These are phyloP conservation scores for Rhypophila decipiens DNA, from an alignment of 495 filamentous ascomycete species.

Conservation along the genomic window DNA sequence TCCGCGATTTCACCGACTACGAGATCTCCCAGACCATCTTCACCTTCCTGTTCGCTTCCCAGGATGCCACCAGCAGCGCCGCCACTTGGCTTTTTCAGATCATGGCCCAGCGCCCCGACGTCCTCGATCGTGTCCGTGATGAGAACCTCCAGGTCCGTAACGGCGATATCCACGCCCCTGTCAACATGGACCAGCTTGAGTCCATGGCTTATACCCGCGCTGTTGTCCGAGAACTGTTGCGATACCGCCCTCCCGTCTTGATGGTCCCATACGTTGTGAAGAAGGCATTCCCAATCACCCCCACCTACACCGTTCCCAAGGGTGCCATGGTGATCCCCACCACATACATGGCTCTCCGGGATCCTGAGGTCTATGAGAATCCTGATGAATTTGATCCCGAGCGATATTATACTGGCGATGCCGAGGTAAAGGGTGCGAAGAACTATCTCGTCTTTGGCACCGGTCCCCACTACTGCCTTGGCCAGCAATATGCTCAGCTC, in stretches of 20 bases:
- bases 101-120: constrained; percentile 87
- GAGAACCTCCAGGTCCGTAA: constrained; percentile 77
- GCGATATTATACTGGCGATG: constrained; percentile 84
- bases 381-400: constrained; percentile 89
- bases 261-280: constrained; percentile 97
- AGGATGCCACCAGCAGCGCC: constrained; percentile 92
- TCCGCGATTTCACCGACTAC: constrained; percentile 83
- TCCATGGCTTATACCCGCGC: constrained; percentile 86
- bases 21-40: constrained; percentile 95
- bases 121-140: constrained; percentile 83
- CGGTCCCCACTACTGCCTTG: constrained; percentile 93
- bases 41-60: constrained; percentile 96
- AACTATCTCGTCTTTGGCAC: constrained; percentile 98
- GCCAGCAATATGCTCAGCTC: constrained; percentile 85
- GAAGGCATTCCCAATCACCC: constrained; percentile 89
- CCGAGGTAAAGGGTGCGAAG: constrained; percentile 81
- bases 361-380: constrained; percentile 85
- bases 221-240: constrained; percentile 86
- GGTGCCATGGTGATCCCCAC: constrained; percentile 89
- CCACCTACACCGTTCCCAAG: constrained; percentile 84
- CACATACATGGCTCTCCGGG: constrained; percentile 83
- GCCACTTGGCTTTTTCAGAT: constrained; percentile 93
- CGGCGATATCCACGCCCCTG: constrained; percentile 63
- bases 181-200: constrained; percentile 81
- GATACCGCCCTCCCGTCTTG: constrained; percentile 93